Evolutionary conservation across 225 moss, liverwort and hornwort species (phyloP).

Genomic region (Anthoceros angustus): DNA sequence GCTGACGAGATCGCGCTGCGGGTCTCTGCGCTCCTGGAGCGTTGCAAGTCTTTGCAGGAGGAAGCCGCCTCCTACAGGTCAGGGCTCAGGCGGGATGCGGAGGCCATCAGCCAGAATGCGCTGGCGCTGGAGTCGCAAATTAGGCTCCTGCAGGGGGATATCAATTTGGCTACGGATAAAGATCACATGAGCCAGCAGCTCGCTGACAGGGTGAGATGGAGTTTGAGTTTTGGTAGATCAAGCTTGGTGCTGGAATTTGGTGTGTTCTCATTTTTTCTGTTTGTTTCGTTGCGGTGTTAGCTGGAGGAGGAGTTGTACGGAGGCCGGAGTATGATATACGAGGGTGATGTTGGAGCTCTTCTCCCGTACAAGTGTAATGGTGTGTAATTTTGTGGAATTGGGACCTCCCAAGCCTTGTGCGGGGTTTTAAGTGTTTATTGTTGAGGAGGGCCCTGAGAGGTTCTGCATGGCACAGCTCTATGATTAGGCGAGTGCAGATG

Average conservation of each 20-base stretch:
- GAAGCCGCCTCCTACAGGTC: constrained; percentile 18
- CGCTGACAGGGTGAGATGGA: constrained; percentile 17
- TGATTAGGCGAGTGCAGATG: too few relatives aligned
- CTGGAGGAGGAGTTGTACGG: constrained; percentile 27
- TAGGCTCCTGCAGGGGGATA: constrained; percentile 17
- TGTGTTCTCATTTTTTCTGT: background rate
- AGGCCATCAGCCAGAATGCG: constrained; percentile 24
- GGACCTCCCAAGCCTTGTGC: background rate
- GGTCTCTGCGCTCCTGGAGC: constrained; percentile 11
- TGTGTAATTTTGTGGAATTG: constrained; percentile 5
- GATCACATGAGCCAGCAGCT: constrained; percentile 24
- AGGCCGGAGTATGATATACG: constrained; percentile 23
- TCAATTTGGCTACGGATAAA: constrained; percentile 23
- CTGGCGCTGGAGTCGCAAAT: constrained; percentile 12
- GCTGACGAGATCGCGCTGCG: background rate
- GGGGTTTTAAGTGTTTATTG: background rate
- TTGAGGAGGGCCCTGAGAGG: background rate
- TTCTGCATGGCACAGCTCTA: too few relatives aligned
- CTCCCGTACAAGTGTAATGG: constrained; percentile 29
- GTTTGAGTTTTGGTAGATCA: background rate
- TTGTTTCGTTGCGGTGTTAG: constrained; percentile 6
- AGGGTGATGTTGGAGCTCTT: constrained; percentile 28
- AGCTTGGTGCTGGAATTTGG: background rate
- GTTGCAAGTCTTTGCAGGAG: constrained; percentile 21
- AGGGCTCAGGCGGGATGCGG: constrained; percentile 22